Conservation (phyloP, 2,329 filamentous ascomycete genomes). For the Aschersonia sp. region DNA sequence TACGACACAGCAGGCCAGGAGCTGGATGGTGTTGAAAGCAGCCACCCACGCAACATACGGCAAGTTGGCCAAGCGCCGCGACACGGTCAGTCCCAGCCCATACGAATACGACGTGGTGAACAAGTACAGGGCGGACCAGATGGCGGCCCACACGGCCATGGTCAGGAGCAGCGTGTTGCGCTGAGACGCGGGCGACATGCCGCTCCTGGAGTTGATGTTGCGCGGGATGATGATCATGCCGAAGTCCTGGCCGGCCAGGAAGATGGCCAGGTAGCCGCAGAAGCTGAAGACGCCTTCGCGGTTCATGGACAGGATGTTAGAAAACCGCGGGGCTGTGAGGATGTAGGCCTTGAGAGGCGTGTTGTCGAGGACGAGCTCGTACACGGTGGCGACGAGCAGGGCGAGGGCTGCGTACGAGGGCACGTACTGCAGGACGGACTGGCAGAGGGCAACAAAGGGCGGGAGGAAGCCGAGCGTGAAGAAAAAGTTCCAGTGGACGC, state of each 20-base stretch:
- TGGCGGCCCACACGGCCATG: conserved; percentile 46
- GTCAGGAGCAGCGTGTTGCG: conserved; percentile 45
- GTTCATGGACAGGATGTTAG: conserved; percentile 73
- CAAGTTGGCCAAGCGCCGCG: conserved; percentile 79
- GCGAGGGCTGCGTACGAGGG: conserved; percentile 68
- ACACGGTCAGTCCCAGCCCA: conserved; percentile 63
- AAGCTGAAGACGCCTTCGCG: conserved; percentile 94
- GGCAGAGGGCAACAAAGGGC: conserved; percentile 75
- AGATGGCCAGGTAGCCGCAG: conserved; percentile 85
- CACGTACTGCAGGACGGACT: conserved; percentile 53
- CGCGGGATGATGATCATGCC: conserved; percentile 68
- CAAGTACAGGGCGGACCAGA: conserved; percentile 60
- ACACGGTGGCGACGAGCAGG: conserved; percentile 50
- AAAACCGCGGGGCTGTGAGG: conserved; percentile 58
- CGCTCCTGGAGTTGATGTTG: conserved; percentile 25
- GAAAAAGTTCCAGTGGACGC: conserved; percentile 99
- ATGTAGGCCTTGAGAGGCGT: conserved; percentile 73
- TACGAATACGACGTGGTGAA: conserved; percentile 53
- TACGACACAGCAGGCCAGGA: conserved; percentile 62
- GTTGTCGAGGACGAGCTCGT: conserved; percentile 63
- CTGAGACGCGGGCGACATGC: conserved; percentile 28
- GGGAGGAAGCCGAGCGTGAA: conserved; percentile 85
- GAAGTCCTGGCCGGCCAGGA: conserved; percentile 73
- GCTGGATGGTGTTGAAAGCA: conserved; percentile 79
- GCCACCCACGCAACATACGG: conserved; percentile 87